Base-by-base conservation (phyloP, 1,284 basidiomycete genomes). In the Schizopora paradoxa region DNA sequence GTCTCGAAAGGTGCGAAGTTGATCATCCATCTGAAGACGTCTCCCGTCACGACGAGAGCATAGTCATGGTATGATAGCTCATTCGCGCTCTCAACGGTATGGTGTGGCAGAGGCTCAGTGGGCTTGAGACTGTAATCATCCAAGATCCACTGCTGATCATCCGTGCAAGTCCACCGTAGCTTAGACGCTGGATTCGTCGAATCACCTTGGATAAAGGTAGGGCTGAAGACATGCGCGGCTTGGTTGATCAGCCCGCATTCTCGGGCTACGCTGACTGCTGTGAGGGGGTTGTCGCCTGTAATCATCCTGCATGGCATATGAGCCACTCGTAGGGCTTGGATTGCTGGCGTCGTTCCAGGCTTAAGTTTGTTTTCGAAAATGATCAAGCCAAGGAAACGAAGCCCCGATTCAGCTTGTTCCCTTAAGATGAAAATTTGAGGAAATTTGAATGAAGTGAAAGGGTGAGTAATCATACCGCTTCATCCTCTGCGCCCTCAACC, bases 301-400 rank as follows among this genome's bases (percentile, higher is more conserved):
- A 97, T 95, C 96, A 99, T 99, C 54, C 94, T 78, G 58, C 91
- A 95, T 6, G 91, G 87, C 32, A 99, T 74, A 67, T 97, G 91
- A 0, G 96, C 96, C 7, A 79, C 74, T 46, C 91, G 83, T 13
- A 99, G 75, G 0, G 85, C 86, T 52, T 91, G 87, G 48, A 99
- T 97, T 16, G 91, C 92, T 14, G 92, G 89, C 0, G 90, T 74
- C 0, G 96, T 97, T 6, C 88, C 93, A 4, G 89, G 82, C 64
- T 99, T 99, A 52, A 99, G 73, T 68, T 97, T 93, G 72, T 99
- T 99, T 66, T 99, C 96, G 60, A 99, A 99, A 46, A 99, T 94
- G 60, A 99, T 87, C 35, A 99, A 72, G 5, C 96, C 96, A 10
- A 99, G 76, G 70, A 99, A 99, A 40, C 83, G 84, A 6, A 99